Base-by-base conservation (phyloP, 2,329 filamentous ascomycete genomes). In the Trichoderma semiorbis region DNA sequence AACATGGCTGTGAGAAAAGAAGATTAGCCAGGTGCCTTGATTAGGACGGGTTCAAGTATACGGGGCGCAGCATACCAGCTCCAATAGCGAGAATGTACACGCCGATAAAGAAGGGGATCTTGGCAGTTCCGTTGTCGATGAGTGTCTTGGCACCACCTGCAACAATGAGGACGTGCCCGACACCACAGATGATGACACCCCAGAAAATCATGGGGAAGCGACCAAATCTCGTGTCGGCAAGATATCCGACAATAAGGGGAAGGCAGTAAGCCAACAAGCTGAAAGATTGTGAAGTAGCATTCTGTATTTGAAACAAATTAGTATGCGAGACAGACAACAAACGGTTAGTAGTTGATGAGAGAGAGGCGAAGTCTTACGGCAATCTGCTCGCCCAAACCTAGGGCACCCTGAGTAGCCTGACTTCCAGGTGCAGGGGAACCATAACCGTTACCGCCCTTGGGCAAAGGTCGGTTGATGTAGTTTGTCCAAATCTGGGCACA, bases 151-250 rank as follows among this genome's bases (percentile, higher is more conserved):
- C 79, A 47, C 84, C 90, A 1, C 91, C 90, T 0, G 43, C 43
- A 11, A 47, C 43, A 11, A 47, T 47, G 16, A 47, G 43, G 43
- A 47, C 43, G 18, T 47, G 43, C 0, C 43, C 43, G n/a, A 47
- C 43, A 47, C 43, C 43, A 21, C 43, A 47, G 16, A 47, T 47
- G 10, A 47, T 47, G 43, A 47, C 43, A n/a, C 43, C 43, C 43
- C 43, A 47, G 43, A 47, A 47, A 76, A 94, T 94, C 53, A 92
- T 91, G 76, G 85, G 86, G 82, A 90, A 94, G 73, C 91, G 90
- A 72, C 92, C 92, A 57, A 88, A 87, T 75, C 89, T 90, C 70
- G 90, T 85, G 78, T 95, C 92, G 55, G 92, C 90, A 16, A 91
- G 75, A 78, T 84, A 89, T 21, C 84, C 85, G 69, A 85, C 84